Evolutionary conservation across 768 basidiomycete genomes (phyloP).

Genomic region (Kwoniella sp.): DNA sequence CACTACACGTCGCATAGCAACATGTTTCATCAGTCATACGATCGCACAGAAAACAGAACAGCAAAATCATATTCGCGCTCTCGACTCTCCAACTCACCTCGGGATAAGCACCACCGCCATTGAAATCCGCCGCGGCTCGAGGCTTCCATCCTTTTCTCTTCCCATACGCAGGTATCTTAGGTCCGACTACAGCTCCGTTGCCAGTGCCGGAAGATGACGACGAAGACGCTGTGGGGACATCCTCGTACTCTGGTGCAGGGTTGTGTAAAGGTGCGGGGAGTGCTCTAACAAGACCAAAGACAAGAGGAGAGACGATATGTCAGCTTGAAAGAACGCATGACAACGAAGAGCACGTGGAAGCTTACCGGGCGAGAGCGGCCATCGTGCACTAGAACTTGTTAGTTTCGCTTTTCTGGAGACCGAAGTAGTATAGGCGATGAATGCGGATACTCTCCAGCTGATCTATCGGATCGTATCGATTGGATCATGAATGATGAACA

Average conservation of each 20-base stretch:
- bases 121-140: constrained; percentile 77
- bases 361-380: constrained; percentile 78
- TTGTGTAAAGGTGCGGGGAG: constrained; percentile 54
- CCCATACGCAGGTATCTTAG: constrained; percentile 77
- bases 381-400: constrained; percentile 51
- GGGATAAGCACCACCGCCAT: constrained; percentile 58
- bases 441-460: too few species aligned
- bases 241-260: constrained; percentile 40
- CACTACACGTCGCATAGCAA: constrained; percentile 70
- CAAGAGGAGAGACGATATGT: neutral
- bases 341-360: neutral
- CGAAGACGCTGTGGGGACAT: constrained; percentile 15
- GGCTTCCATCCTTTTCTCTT: constrained; percentile 86
- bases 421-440: too few species aligned
- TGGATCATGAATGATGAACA: too few species aligned
- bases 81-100: constrained; percentile 40
- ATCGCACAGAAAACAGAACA: constrained; percentile 2
- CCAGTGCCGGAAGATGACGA: neutral
- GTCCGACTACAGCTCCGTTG: constrained; percentile 36
- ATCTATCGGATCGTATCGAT: too few species aligned
- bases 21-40: too few species aligned
- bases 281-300: constrained; percentile 31
- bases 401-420: too few species aligned
- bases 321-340: constrained; percentile 6
- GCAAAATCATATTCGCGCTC: neutral